These are phyloP conservation scores for Claviceps lovelessii DNA, from an alignment of 2,329 filamentous ascomycete species.

Conservation along the genomic window DNA sequence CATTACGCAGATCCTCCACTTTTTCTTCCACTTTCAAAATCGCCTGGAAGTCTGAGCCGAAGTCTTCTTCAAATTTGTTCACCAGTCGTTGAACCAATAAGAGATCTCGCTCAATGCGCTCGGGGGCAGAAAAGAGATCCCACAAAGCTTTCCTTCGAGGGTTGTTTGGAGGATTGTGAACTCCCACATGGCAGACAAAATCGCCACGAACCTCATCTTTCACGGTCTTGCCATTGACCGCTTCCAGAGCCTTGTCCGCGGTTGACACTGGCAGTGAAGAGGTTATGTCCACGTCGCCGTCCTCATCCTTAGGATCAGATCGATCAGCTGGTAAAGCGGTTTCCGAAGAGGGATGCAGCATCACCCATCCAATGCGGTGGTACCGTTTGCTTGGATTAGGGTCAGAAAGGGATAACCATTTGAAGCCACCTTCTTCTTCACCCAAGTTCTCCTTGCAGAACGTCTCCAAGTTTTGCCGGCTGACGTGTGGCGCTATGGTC, in stretches of 20 bases:
- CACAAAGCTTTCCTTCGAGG: constrained; percentile 90
- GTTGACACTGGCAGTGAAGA: constrained; percentile 40
- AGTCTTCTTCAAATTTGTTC: constrained; percentile 70
- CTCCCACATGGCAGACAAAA: constrained; percentile 92
- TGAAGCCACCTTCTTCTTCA: constrained; percentile 81
- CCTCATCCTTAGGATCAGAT: constrained; percentile 58
- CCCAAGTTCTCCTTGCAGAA: constrained; percentile 92
- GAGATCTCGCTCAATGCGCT: constrained; percentile 83
- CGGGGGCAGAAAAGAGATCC: constrained; percentile 90
- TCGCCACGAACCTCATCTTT: constrained; percentile 87
- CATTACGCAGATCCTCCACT: constrained; percentile 64
- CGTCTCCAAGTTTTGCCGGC: constrained; percentile 77
- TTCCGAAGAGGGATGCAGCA: constrained; percentile 71
- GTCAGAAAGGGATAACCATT: constrained; percentile 89
- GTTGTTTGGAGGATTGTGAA: constrained; percentile 76
- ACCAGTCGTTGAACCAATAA: constrained; percentile 70
- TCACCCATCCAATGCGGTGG: constrained; percentile 96
- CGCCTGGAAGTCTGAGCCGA: constrained; percentile 64
- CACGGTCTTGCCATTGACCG: constrained; percentile 96
- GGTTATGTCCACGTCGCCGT: constrained; percentile 42
- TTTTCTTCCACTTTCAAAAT: constrained; percentile 70
- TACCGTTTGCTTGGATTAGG: constrained; percentile 95
- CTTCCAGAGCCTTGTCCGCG: constrained; percentile 76
- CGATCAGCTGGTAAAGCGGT: constrained; percentile 50
- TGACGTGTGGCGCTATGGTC: constrained; percentile 92